Base-by-base conservation (phyloP, 208 protist genomes). In the Wallacemonas sp. region DNA sequence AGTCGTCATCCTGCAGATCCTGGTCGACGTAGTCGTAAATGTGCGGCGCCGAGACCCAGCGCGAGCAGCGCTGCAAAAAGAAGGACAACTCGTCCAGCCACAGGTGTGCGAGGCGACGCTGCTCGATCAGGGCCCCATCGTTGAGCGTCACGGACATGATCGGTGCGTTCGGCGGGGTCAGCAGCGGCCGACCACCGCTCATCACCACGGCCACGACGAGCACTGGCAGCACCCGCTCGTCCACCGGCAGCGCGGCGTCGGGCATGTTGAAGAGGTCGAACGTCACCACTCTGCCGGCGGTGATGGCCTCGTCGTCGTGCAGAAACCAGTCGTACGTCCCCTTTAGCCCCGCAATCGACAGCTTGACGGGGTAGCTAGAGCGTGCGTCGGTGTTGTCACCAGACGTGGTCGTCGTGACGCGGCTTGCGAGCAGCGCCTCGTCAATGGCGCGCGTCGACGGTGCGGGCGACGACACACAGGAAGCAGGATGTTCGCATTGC, bases 31-130 rank as follows among this genome's bases (percentile, higher is more conserved):
- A 91, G 55, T 89, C 68, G 74, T 97, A 97, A 17, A 95, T 76
- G 70, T 94, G 83, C 23, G 92, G 89, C 29, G 70, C 78, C 21
- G 71, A 81, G 44, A 63, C 70, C 90, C 88, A 95, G 8, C 75
- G 77, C 27, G 76, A 38, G 66, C 80, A 88, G 44, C 85, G 85
- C 38, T 93, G 68, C 0, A 94, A 61, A 74, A 96, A 96, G 68
- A 96, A 97, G 3, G 88, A 90, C 1, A 95, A 65, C 68, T 97
- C 91, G 44, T 97, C 93, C 5, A 97, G 65, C 78, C 88, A 97
- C 2, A 96, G 66, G 29, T 90, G 69, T 4, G 73, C 74, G 16
- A 96, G 29, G 1, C 89, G 79, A 8, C 89, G 80, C 76, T 97
- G 87, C 74, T 97, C 91, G 19, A 95, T 83, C 69, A 95, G 79